Evolutionary conservation across 1,284 basidiomycete genomes (phyloP).

Genomic region (Rhodotorula glutinis): DNA sequence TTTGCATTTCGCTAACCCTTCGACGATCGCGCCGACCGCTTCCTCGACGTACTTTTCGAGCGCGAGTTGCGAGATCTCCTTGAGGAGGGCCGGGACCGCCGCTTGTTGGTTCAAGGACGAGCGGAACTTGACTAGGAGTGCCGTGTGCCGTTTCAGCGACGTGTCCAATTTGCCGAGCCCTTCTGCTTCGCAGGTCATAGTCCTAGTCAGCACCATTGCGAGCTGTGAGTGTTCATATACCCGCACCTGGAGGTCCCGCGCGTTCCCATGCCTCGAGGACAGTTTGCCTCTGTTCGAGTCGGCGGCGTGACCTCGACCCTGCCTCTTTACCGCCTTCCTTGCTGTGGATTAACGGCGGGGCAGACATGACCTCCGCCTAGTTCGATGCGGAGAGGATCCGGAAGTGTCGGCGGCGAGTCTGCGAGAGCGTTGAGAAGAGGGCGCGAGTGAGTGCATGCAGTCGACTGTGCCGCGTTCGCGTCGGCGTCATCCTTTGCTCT

Average conservation of each 20-base stretch:
- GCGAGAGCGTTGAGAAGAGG: no score
- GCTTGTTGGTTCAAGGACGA: slow-evolving; percentile 69
- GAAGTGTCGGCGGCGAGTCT: no score
- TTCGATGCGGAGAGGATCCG: no score
- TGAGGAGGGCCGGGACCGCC: slow-evolving; percentile 77
- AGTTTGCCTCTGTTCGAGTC: slow-evolving; percentile 17
- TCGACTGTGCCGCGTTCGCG: no score
- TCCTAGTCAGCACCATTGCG: not conserved
- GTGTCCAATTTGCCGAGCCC: slow-evolving; percentile 61
- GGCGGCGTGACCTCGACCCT: not conserved
- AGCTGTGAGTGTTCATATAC: not conserved
- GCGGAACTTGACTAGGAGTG: slow-evolving; percentile 82
- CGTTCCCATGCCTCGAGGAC: slow-evolving; percentile 28
- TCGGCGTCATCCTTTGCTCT: no score
- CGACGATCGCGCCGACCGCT: slow-evolving; percentile 77
- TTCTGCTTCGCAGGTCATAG: not conserved
- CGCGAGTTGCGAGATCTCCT: slow-evolving; percentile 83
- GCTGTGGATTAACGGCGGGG: not conserved
- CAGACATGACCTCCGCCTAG: no score
- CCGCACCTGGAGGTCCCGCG: slow-evolving; percentile 1
- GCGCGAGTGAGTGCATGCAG: no score
- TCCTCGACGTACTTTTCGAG: slow-evolving; percentile 97
- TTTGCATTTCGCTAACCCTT: slow-evolving; percentile 81
- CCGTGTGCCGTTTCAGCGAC: slow-evolving; percentile 88
- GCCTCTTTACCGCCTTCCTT: not conserved